Evolutionary conservation across 805 yeast genomes (phyloP), one percentile per base, ranked within the genome.

Genomic region (Starmerella stellata): DNA sequence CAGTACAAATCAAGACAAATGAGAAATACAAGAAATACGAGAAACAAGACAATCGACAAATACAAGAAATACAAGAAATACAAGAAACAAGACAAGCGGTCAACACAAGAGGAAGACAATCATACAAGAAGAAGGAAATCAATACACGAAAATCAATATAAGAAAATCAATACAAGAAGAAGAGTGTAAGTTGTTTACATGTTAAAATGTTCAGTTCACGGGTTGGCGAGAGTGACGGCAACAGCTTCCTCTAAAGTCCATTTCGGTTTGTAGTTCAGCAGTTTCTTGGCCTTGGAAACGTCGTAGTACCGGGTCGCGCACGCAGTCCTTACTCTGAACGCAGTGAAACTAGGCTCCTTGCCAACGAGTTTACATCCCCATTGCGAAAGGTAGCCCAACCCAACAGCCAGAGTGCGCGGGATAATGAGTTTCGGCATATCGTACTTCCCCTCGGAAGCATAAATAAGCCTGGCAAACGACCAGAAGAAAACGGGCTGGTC

Each of bases 401-500:
- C 68, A 43, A 90, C 68, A 2, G 93, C 96, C n/a, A 81, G 61
- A 0, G 78, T 72, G 51, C 78, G 70, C 35, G 67, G 66, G 41
- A 90, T 66, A 17, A 73, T 83, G 46, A 81, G 73, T 48, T 73
- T 75, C 38, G 59, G 65, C 21, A 67, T 68, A 48, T 78, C 90
- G 39, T 80, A 68, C 53, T 75, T 78, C 3, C 95, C 95, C 59
- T 83, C 95, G 18, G 87, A 85, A 56, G 87, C 87, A 96, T 96
- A 90, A 20, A 90, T 93, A 1, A 93, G 78, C 53, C 95, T 72
- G 7, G 95, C 95, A 50, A 90, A 65, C 3, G 95, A 81, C 95
- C 96, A 90, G 59, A 90, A 90, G 59, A 85, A 92, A 15, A 90
- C 70, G 16, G 98, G 98, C 3, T 85, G 68, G 58, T 85, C 96